Base-by-base conservation (phyloP, 805 yeast species). In the Diddensiella santjacobensis region DNA sequence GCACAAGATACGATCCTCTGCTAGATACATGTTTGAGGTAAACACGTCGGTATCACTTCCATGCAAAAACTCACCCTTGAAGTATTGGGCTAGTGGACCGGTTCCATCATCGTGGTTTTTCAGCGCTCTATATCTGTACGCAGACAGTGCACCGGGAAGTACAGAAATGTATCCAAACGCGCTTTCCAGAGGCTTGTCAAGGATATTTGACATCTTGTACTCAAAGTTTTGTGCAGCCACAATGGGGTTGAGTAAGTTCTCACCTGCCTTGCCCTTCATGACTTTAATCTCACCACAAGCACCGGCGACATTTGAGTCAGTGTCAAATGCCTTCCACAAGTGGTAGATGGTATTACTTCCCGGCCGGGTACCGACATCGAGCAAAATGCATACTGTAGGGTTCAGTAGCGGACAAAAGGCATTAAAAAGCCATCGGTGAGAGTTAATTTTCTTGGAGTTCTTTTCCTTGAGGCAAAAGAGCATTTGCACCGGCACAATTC, bases 331-430 rank as follows among this genome's bases (percentile, higher is more conserved):
- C 67, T 93, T 93, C 99, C 99, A 93, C 51, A 93, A 72, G 58
- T 91, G 93, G 62, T 93, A 95, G 22, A 91, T 73, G 0, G 98
- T 91, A 45, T 84, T 81, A 41, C 79, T 77, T 55, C 88, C 89
- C n/a, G 98, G 95, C 59, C 84, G 81, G 0, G 99, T 93, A 53
- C 99, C 99, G n/a, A 93, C 99, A 72, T 93, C 99, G 43, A 93
- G 75, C 51, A 93, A 69, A 4, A 88, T 80, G 47, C 91, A 82
- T 13, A 91, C 95, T 58, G 88, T 90, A 11, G 99, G 99, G 58
- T 90, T 87, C 55, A 95, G 71, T 17, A 83, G 77, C 1, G 97
- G 97, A 66, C 97, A 89, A 53, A 93, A 80, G 1, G 96, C 97
- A 62, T 93, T 90, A 68, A 93, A 89, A 47, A 95, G 71, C 99